Percentiles rank a stretch among this genome's conserved stretches.
Evolutionary conservation across 1,284 basidiomycete species (phyloP).

Genomic region (Anthracocystis walkeri): DNA sequence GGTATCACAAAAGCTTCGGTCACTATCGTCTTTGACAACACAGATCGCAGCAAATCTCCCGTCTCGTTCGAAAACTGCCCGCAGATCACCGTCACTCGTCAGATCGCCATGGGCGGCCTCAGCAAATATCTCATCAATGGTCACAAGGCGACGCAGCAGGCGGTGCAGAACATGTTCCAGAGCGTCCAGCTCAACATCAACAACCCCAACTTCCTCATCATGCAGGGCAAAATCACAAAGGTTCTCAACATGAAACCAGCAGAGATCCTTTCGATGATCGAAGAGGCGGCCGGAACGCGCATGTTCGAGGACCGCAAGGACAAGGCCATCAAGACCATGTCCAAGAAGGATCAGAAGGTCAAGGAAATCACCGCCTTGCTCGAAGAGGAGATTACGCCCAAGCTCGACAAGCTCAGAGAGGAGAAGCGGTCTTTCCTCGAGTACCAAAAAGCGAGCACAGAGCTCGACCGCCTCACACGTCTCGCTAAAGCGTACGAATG

Average conservation of each 20-base stretch:
- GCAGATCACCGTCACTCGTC: conserved; percentile 96
- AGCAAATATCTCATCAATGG: conserved; percentile 98
- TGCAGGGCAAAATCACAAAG: conserved; percentile 85
- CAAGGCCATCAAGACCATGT: conserved; percentile 95
- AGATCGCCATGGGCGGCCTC: conserved; percentile 93
- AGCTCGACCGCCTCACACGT: conserved; percentile 88
- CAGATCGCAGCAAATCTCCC: conserved; percentile 87
- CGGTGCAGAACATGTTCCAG: conserved; percentile 93
- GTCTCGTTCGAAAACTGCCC: conserved; percentile 83
- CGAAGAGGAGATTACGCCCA: conserved; percentile 91
- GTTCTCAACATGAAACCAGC: conserved; percentile 98
- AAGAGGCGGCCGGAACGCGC: conserved; percentile 96
- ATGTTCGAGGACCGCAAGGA: conserved; percentile 99
- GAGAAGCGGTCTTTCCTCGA: conserved; percentile 92
- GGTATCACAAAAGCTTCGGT: conserved; percentile 97
- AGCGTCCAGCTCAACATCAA: conserved; percentile 99
- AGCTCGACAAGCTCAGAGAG: conserved; percentile 87
- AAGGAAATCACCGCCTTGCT: conserved; percentile 79
- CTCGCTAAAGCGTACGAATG: conserved; percentile 91
- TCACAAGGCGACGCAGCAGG: conserved; percentile 89
- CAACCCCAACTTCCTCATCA: conserved; percentile 99
- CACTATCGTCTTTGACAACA: conserved; percentile 98
- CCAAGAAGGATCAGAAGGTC: conserved; percentile 96
- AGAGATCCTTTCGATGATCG: conserved; percentile 98
- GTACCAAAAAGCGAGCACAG: conserved; percentile 88